phyloP scores from a whole-genome alignment of 441 rosid species.

The Monsonia emarginata region DNA sequence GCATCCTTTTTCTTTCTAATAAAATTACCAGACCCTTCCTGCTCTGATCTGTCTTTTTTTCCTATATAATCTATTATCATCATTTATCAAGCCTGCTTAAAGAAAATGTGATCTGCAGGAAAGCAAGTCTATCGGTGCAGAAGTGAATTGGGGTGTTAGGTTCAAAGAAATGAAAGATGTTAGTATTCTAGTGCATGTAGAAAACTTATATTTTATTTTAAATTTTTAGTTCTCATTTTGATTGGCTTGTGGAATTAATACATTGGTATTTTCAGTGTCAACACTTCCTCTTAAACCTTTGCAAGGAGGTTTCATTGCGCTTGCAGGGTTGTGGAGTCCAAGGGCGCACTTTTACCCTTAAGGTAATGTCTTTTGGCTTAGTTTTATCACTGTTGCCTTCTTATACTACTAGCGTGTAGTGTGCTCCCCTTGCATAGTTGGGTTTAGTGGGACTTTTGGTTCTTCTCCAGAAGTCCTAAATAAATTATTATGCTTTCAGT shows the following conservation, averaged over 20 bases:
- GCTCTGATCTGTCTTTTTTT: constrained; percentile 12
- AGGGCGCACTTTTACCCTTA: constrained; percentile 81
- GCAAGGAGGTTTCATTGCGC: constrained; percentile 85
- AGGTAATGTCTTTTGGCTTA: constrained; percentile 31
- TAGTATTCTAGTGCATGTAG: constrained; percentile 24
- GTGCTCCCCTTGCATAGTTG: constrained; percentile 10
- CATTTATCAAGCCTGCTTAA: constrained; percentile 8
- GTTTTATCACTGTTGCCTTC: neutral
- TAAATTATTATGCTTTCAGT: neutral
- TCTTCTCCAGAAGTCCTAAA: neutral
- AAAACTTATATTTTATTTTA: constrained; percentile 8
- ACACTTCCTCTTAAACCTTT: constrained; percentile 59
- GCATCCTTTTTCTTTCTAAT: neutral
- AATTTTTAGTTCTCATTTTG: constrained; percentile 9
- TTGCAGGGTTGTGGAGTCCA: constrained; percentile 73
- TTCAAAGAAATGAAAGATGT: constrained; percentile 73
- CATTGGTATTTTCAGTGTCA: constrained; percentile 38
- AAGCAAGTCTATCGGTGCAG: constrained; percentile 87
- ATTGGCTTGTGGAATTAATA: constrained; percentile 9
- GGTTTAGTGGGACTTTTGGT: neutral
- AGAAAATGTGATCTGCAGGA: constrained; percentile 44
- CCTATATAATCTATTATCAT: neutral
- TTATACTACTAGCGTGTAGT: neutral
- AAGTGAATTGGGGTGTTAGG: constrained; percentile 95
- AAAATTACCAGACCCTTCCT: neutral